Conservation (phyloP, 305 asterid species). For the Ilex paraguariensis region DNA sequence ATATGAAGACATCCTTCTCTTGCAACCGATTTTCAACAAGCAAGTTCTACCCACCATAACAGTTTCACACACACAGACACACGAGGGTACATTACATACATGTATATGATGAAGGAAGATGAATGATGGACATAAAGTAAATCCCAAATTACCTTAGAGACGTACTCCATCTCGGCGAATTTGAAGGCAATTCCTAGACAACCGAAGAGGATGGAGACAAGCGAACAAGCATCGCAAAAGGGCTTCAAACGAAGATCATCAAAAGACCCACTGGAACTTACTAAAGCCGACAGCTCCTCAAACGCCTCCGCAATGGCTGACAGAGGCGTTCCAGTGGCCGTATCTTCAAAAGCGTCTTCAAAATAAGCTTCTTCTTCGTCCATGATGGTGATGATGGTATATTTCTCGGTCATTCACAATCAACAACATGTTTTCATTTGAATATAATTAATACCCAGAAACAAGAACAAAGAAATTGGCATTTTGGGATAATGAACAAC, state of each 20-base stretch:
- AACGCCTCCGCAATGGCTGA: slow-evolving; percentile 79
- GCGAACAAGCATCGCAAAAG: slow-evolving; percentile 84
- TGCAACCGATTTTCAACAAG: too few relatives aligned
- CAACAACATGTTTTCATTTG: slow-evolving; percentile 1
- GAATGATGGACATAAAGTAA: background rate
- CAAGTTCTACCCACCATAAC: too few relatives aligned
- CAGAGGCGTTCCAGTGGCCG: slow-evolving; percentile 42
- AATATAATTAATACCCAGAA: too few relatives aligned
- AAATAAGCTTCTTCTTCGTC: slow-evolving; percentile 37
- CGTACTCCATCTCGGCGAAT: slow-evolving; percentile 88
- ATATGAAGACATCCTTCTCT: too few relatives aligned
- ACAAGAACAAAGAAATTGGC: too few relatives aligned
- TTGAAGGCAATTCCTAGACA: slow-evolving; percentile 88
- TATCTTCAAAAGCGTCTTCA: slow-evolving; percentile 24
- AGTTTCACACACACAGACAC: too few relatives aligned
- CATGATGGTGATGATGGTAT: slow-evolving; percentile 16
- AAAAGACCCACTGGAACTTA: slow-evolving; percentile 25
- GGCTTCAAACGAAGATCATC: slow-evolving; percentile 67
- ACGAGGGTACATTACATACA: too few relatives aligned
- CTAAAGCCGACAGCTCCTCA: slow-evolving; percentile 55
- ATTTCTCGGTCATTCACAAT: slow-evolving; percentile 28
- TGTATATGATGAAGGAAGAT: too few relatives aligned
- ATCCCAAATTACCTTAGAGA: slow-evolving; percentile 50
- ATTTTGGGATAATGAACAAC: too few relatives aligned
- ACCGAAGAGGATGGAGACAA: slow-evolving; percentile 82